Base-by-base conservation (phyloP, 2,329 filamentous ascomycete genomes). In the Monosporascus sp. region DNA sequence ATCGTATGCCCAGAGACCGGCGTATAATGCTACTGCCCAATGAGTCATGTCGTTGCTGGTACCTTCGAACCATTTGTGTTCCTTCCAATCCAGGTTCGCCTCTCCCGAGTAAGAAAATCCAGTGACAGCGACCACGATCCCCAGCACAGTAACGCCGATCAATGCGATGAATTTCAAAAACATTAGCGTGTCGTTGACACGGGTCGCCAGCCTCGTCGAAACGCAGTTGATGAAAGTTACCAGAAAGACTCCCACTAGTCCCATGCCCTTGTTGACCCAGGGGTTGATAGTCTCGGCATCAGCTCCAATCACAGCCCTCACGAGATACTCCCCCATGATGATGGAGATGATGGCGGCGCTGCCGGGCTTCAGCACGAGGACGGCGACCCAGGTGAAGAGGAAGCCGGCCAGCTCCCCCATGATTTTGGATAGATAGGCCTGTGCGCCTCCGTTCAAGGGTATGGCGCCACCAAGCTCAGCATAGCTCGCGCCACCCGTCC, bases 291-390 rank as follows among this genome's bases (percentile, higher is more conserved):
- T 84, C 64, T 89, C 86, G 2, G 89, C 89, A 54, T 96, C 90
- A n/a, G 91, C 85, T 8, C 92, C 92, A 54, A 96, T 87, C 44
- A 88, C 80, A 15, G 91, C 92, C 47, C 91, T 82, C 51, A 97
- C 90, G n/a, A 96, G 76, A 67, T 99, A 99, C 72, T 99, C 94
- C 44, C 94, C 94, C 78, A 97, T 97, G 65, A 99, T 97, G 61
- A 99, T 97, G 60, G 93, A 82, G 59, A 99, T 91, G 67, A 99
- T 99, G 57, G 94, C 94, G 9, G 91, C 87, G 40, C 89, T 89
- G 2, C 94, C 94, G 0, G 94, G 94, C 73, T 97, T 97, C 57
- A 99, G 77, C 14, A 99, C 94, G 55, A 94, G 81, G 17, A 97
- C 91, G 1, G 94, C 92, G 50, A 90, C 91, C 94, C 94, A 99